Conservation (phyloP, 495 filamentous ascomycete genomes). For the Penicillium nucicola region DNA sequence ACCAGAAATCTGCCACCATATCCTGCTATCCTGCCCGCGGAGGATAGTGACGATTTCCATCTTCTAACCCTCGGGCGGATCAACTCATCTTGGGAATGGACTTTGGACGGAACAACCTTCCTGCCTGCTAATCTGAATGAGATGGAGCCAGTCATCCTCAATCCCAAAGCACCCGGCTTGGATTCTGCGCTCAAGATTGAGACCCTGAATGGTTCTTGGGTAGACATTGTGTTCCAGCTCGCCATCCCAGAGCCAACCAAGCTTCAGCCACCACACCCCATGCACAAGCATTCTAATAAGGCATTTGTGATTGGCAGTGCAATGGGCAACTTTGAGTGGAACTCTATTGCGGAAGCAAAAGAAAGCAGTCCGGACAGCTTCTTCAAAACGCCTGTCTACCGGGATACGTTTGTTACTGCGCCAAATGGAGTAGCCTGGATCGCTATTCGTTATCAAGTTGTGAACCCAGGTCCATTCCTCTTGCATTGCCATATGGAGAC, state of each 20-base stretch:
- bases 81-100: constrained; percentile 38
- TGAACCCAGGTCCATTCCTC: constrained; percentile 49
- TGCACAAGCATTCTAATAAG: constrained; percentile 57
- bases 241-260: constrained; percentile 4
- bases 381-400: constrained; percentile 40
- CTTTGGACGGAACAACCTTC: constrained; percentile 28
- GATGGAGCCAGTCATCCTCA: constrained; percentile 32
- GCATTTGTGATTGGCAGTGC: constrained; percentile 43
- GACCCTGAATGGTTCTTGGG: constrained; percentile 49
- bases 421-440: constrained; percentile 25
- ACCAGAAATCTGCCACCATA: constrained; percentile 32
- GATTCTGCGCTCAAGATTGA: constrained; percentile 34
- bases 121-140: constrained; percentile 10
- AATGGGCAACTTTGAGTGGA: constrained; percentile 39
- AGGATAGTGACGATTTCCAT: constrained; percentile 32
- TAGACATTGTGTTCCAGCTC: constrained; percentile 48
- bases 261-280: constrained; percentile 38
- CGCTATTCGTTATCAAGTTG: constrained; percentile 51
- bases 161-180: constrained; percentile 16
- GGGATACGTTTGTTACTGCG: constrained; percentile 43
- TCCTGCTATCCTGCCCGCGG: constrained; percentile 26
- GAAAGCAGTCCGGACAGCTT: constrained; percentile 35
- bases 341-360: constrained; percentile 39
- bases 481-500: constrained; percentile 54
- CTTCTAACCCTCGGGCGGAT: constrained; percentile 31